These are phyloP conservation scores for Skeletonema marinoi DNA, from an alignment of 108 stramenopile species.

Conservation along the genomic window DNA sequence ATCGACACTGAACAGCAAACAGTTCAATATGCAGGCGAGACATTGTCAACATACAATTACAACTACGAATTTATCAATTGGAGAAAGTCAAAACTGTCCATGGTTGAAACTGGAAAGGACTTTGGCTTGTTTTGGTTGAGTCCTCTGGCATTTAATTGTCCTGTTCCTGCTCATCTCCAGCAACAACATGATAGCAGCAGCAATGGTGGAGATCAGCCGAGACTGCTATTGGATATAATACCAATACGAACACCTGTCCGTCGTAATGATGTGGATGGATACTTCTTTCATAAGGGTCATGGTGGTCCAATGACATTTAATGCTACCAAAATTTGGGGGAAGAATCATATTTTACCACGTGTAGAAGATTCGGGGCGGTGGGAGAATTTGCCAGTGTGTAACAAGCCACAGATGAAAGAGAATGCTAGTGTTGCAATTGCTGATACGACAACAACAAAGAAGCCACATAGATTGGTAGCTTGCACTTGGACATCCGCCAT, in stretches of 20 bases:
- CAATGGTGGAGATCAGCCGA: not conserved
- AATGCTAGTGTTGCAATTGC: not conserved
- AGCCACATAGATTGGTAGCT: conserved; percentile 57
- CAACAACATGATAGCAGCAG: not conserved
- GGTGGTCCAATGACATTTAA: conserved; percentile 57
- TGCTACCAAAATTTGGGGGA: conserved; percentile 66
- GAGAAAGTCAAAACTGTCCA: conserved; percentile 46
- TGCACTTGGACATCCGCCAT: conserved; percentile 76
- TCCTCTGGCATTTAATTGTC: conserved; percentile 80
- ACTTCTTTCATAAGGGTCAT: conserved; percentile 52
- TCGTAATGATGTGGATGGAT: conserved; percentile 49
- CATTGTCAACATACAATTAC: conserved; percentile 63
- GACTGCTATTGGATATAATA: conserved; percentile 62
- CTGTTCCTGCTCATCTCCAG: conserved; percentile 61
- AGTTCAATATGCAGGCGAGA: conserved; percentile 41
- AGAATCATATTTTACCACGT: conserved; percentile 32
- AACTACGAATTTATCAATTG: conserved; percentile 73
- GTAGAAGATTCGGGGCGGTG: conserved; percentile 46
- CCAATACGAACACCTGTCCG: conserved; percentile 72
- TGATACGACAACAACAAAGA: conserved; percentile 7
- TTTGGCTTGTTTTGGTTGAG: conserved; percentile 72
- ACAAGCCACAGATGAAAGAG: not conserved
- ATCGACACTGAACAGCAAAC: conserved; percentile 19
- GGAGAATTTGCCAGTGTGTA: conserved; percentile 56
- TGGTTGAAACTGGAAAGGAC: conserved; percentile 69